A percentile compares a stretch with the other conserved stretches of the same genome.
phyloP scores from a whole-genome alignment of 257 asterid genomes.

The Haberlea rhodopensis region DNA sequence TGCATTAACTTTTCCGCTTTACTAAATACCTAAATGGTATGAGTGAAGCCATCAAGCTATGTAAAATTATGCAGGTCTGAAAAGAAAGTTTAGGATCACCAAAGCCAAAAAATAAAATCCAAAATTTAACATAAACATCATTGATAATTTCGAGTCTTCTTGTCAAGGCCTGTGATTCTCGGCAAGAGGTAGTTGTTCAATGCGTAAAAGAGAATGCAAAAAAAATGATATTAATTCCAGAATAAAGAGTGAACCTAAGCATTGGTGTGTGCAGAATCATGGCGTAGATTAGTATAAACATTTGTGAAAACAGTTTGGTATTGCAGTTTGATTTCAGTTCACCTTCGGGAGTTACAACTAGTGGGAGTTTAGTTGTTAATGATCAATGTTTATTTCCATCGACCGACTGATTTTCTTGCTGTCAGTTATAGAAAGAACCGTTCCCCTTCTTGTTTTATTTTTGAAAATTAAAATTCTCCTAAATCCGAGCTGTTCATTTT shows the following conservation, averaged over 20 bases:
- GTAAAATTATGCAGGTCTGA: not conserved
- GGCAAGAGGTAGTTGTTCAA: not conserved
- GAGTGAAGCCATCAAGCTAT: not conserved
- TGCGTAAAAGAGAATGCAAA: not conserved
- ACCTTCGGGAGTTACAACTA: not conserved
- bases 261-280: not conserved
- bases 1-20: not conserved
- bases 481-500: no score
- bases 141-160: not conserved
- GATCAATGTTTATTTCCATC: no score
- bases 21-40: not conserved
- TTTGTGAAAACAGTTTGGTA: not conserved
- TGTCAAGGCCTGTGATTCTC: not conserved
- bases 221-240: not conserved
- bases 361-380: not conserved
- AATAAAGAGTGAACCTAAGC: not conserved
- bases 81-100: slow-evolving; percentile 7
- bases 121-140: not conserved
- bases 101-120: not conserved
- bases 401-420: not conserved
- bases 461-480: not conserved
- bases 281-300: not conserved
- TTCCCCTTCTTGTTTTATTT: no score
- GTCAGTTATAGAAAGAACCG: not conserved
- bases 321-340: not conserved